Evolutionary conservation across 1,139 yeast genomes (phyloP).

Genomic region (Suhomyces taliae): DNA sequence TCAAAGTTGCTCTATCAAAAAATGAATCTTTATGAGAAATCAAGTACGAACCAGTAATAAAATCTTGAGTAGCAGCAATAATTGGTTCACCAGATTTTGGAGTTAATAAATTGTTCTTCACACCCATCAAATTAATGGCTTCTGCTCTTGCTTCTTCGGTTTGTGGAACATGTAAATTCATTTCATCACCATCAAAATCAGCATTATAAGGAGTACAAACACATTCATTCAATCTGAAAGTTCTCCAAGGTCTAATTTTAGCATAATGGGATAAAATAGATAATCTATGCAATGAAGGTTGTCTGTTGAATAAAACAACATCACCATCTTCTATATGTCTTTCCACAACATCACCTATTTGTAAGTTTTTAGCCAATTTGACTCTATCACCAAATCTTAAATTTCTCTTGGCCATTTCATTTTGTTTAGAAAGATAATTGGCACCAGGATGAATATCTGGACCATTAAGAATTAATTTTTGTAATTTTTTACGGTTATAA

Average conservation of each 20-base stretch:
- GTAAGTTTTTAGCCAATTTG: constrained; percentile 73
- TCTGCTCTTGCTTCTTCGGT: constrained; percentile 99
- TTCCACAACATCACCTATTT: constrained; percentile 93
- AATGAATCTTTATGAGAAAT: constrained; percentile 93
- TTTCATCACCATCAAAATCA: constrained; percentile 99
- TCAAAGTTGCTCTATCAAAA: constrained; percentile 81
- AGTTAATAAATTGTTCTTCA: constrained; percentile 87
- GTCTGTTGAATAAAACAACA: constrained; percentile 92
- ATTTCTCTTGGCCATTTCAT: constrained; percentile 85
- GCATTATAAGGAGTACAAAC: constrained; percentile 99
- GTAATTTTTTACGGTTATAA: constrained; percentile 79
- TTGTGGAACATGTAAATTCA: constrained; percentile 98
- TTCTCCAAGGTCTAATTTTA: constrained; percentile 96
- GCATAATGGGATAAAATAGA: constrained; percentile 96
- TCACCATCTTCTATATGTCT: constrained; percentile 98
- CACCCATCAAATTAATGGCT: constrained; percentile 97
- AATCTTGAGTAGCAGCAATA: constrained; percentile 99
- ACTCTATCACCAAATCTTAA: constrained; percentile 83
- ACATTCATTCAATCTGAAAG: constrained; percentile 96
- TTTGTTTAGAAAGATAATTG: constrained; percentile 78
- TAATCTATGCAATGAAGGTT: constrained; percentile 93
- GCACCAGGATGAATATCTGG: constrained; percentile 96
- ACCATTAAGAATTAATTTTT: constrained; percentile 73
- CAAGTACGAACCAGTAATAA: constrained; percentile 92
- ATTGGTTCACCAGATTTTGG: constrained; percentile 99